Evolutionary conservation across 176 grass and related monocot species (phyloP).

Genomic region (Secale cereale): DNA sequence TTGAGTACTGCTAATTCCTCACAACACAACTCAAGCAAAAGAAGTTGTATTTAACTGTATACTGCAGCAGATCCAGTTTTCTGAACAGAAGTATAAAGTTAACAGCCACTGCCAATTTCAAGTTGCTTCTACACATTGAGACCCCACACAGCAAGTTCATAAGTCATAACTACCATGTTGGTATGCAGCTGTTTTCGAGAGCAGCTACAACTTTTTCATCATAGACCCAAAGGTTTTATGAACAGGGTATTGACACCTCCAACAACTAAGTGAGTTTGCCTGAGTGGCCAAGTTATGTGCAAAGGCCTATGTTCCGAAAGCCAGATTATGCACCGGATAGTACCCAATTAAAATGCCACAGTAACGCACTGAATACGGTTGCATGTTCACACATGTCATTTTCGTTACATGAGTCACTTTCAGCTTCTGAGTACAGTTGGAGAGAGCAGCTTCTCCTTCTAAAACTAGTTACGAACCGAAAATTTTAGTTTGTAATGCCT

Average conservation of each 20-base stretch:
- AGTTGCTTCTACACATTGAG: background rate
- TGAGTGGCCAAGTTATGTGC: background rate
- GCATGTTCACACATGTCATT: background rate
- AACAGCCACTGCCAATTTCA: background rate
- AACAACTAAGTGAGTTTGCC: background rate
- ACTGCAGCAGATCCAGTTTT: background rate
- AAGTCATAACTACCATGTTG: background rate
- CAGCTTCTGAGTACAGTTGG: background rate
- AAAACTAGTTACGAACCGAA: background rate
- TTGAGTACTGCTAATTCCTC: background rate
- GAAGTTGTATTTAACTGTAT: background rate
- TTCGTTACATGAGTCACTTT: background rate
- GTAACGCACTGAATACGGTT: background rate
- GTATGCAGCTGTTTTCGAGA: background rate
- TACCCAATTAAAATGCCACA: background rate
- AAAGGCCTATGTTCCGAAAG: background rate
- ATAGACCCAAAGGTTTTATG: background rate
- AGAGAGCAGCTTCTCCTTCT: background rate
- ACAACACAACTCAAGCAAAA: constrained; percentile 10
- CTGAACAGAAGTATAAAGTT: background rate
- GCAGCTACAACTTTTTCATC: background rate
- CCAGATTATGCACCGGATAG: background rate
- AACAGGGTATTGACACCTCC: background rate
- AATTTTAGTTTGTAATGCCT: background rate
- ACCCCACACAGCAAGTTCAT: background rate